Conservation (phyloP, 2,329 filamentous ascomycete species). For the Pleomassaria siparia region DNA sequence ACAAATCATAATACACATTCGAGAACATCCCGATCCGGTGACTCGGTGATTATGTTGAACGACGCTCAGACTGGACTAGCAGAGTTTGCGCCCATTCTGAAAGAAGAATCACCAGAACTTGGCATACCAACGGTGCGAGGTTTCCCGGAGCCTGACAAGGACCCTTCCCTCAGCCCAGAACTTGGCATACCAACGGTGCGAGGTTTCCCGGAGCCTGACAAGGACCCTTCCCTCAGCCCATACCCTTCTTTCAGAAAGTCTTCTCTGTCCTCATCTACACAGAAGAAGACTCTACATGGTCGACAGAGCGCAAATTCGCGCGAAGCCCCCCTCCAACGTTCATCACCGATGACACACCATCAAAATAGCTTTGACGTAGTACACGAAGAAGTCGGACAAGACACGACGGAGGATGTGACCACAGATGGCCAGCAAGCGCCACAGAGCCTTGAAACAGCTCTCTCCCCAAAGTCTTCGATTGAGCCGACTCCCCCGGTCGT, state of each 20-base stretch:
- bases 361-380: background rate
- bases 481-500: background rate
- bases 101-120: slow-evolving; percentile 31
- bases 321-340: background rate
- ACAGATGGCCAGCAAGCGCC: background rate
- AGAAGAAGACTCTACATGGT: background rate
- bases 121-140: slow-evolving; percentile 7
- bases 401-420: background rate
- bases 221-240: background rate
- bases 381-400: background rate
- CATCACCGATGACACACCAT: background rate
- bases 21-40: slow-evolving; percentile 18
- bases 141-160: slow-evolving; percentile 5
- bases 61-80: slow-evolving; percentile 19
- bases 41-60: slow-evolving; percentile 21
- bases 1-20: background rate
- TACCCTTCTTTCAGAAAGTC: slow-evolving; percentile 10
- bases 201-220: slow-evolving; percentile 5
- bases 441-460: background rate
- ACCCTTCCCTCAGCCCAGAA: background rate
- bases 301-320: background rate
- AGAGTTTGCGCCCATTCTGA: slow-evolving; percentile 21
- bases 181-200: slow-evolving; percentile 10
- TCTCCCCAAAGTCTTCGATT: background rate
- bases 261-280: slow-evolving; percentile 6